Percentiles rank a stretch among this genome's conserved stretches.
Evolutionary conservation across 2,329 filamentous ascomycete genomes (phyloP).

Genomic region (Pseudocercospora crystallina): DNA sequence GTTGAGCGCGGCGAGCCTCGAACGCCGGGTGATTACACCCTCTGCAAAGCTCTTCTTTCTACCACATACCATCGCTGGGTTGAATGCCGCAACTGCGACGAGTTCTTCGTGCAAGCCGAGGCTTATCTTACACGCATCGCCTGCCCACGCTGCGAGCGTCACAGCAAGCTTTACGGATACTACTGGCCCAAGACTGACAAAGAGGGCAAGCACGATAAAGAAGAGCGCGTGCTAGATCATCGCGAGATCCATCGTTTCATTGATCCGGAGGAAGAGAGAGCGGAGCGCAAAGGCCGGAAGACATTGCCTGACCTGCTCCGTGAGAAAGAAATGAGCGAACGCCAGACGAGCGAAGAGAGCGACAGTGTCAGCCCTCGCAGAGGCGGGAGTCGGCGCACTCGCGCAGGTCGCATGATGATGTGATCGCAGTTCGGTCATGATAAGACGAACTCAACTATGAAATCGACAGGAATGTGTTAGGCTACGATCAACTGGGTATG

Average conservation of each 20-base stretch:
- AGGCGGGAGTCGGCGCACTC: too few species aligned
- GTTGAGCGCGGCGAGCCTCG: conserved; percentile 38
- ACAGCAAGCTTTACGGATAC: conserved; percentile 93
- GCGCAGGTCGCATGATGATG: too few species aligned
- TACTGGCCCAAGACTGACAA: conserved; percentile 94
- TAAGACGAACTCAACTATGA: too few species aligned
- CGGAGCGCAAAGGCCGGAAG: conserved; percentile 36
- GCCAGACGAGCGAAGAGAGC: conserved; percentile 22
- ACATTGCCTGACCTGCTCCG: conserved; percentile 30
- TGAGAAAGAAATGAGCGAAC: conserved; percentile 28
- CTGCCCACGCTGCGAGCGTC: conserved; percentile 89
- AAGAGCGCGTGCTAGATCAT: conserved; percentile 74
- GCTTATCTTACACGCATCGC: conserved; percentile 82
- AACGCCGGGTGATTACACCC: conserved; percentile 64
- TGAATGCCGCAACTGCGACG: conserved; percentile 79
- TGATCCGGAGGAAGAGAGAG: conserved; percentile 47
- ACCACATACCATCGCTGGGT: conserved; percentile 82
- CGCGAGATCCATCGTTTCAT: conserved; percentile 84
- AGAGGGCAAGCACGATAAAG: conserved; percentile 69
- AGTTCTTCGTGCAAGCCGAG: conserved; percentile 82
- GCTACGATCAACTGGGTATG: too few species aligned
- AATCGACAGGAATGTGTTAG: too few species aligned
- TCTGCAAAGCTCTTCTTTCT: conserved; percentile 72
- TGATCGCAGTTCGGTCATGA: too few species aligned
- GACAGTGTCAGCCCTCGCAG: not conserved